Evolutionary conservation across 805 yeast species (phyloP), one percentile per base, ranked within the genome.

Genomic region (Sugiyamaella valdiviana): DNA sequence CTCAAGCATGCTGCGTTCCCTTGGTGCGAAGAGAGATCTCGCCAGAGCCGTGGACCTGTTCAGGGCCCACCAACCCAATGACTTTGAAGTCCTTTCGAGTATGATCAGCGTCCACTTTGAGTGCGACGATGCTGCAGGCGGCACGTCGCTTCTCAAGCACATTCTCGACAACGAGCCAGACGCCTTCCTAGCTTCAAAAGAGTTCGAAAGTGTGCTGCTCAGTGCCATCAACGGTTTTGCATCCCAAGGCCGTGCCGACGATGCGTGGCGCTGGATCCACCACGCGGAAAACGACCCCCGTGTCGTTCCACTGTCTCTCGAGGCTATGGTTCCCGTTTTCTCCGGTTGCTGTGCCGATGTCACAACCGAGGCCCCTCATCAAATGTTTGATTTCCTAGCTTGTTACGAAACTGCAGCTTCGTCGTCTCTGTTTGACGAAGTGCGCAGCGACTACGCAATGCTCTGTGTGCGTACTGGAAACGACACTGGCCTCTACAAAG

Each of bases 231-330:
- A 43, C 14, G 66, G 65, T 14, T 61, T 64, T 35, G 47, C 54
- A 16, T 7, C 37, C 2, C 16, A 40, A 15, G 59, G 58, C 6
- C 63, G 59, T 9, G 32, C 35, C 35, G 48, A 42, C 16, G 45
- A 57, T 15, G 65, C 65, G 1, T 64, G 64, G 65, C 45, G 43
- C 6, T 64, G 67, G 66, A 45, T 62, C 17, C 50, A 48, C 48
- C 44, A 52, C 20, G 36, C 57, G 14, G 58, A 57, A 14, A 20
- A 24, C 3, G 63, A 62, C 41, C 39, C 22, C 5, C 32, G 45
- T 6, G 44, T 48, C 22, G 50, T 24, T 21, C 39, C 55, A 10
- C n/a, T 52, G 5, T 29, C 51, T 7, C 36, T 50, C 12, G 26
- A 36, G 2, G 36, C 62, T 10, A 17, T 64, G 15, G 51, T 44